Percentiles rank a stretch among this genome's conserved stretches.
Conservation (phyloP, 2,329 filamentous ascomycete species). For the Colletotrichum magnum region DNA sequence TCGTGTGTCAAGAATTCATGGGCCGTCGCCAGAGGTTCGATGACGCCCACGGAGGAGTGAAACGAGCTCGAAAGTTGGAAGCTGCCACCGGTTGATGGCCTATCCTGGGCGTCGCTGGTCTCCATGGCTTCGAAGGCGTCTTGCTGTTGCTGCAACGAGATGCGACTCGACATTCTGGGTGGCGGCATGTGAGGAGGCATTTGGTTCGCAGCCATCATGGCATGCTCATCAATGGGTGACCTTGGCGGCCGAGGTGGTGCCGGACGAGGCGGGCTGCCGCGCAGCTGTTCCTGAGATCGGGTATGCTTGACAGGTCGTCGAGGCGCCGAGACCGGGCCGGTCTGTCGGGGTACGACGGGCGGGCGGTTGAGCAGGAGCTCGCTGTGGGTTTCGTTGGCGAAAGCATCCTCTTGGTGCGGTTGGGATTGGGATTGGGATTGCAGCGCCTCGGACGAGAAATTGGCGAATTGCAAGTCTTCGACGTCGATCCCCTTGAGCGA, state of each 20-base stretch:
- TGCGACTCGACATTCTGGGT: constrained; percentile 69
- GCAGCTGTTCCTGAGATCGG: constrained; percentile 66
- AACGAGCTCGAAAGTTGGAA: constrained; percentile 63
- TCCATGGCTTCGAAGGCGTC: constrained; percentile 58
- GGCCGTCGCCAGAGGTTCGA: constrained; percentile 41
- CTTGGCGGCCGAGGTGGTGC: constrained; percentile 60
- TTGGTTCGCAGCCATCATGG: constrained; percentile 45
- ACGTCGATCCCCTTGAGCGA: constrained; percentile 54
- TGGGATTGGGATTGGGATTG: constrained; percentile 39
- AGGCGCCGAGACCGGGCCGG: constrained; percentile 41
- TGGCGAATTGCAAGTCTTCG: constrained; percentile 61
- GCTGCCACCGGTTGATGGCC: constrained; percentile 60
- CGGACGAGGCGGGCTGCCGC: constrained; percentile 60
- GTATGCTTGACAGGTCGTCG: constrained; percentile 58
- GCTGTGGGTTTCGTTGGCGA: constrained; percentile 12
- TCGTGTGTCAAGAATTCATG: constrained; percentile 31
- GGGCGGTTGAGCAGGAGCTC: constrained; percentile 17
- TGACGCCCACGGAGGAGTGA: constrained; percentile 43
- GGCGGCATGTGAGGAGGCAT: constrained; percentile 60
- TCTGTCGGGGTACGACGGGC: constrained; percentile 18
- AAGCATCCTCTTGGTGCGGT: constrained; percentile 31
- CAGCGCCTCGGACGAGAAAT: constrained; percentile 63
- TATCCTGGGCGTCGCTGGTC: constrained; percentile 49
- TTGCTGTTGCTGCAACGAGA: constrained; percentile 61
- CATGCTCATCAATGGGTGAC: constrained; percentile 55